Conservation (phyloP, 225 moss, liverwort and hornwort genomes). For the Ulota crispa region DNA sequence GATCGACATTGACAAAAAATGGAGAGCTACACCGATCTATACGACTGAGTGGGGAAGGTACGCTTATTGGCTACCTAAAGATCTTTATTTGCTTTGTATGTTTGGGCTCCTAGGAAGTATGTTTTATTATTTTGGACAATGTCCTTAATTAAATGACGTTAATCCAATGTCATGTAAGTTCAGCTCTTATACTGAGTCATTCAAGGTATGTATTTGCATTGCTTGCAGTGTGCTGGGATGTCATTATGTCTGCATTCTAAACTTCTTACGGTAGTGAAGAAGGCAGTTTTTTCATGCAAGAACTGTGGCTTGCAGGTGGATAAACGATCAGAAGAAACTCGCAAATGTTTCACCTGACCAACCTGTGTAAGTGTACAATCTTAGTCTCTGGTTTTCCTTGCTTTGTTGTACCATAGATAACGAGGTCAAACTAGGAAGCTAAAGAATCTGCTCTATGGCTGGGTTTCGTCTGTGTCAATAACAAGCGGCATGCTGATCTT, state of each 20-base stretch:
- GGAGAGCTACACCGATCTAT: constrained; percentile 81
- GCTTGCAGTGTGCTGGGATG: background rate
- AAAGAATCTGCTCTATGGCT: background rate
- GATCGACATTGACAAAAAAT: constrained; percentile 59
- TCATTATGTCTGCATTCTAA: background rate
- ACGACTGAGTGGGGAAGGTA: constrained; percentile 88
- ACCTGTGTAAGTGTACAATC: constrained; percentile 68
- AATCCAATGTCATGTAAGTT: background rate
- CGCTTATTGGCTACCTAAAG: background rate
- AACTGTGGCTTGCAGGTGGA: constrained; percentile 65
- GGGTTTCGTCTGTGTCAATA: background rate
- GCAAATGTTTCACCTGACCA: constrained; percentile 75
- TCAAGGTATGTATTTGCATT: background rate
- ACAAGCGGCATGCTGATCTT: background rate
- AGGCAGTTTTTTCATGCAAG: constrained; percentile 6
- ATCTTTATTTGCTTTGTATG: background rate
- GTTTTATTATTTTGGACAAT: background rate
- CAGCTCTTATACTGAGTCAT: background rate
- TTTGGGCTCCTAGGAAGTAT: background rate
- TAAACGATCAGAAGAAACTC: constrained; percentile 87
- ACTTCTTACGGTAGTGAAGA: background rate
- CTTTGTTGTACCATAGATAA: background rate
- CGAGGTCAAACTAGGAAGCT: background rate
- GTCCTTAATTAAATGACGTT: background rate
- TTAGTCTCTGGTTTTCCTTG: background rate